Base-by-base conservation (phyloP, 257 asterid species). In the Anisodus tanguticus region DNA sequence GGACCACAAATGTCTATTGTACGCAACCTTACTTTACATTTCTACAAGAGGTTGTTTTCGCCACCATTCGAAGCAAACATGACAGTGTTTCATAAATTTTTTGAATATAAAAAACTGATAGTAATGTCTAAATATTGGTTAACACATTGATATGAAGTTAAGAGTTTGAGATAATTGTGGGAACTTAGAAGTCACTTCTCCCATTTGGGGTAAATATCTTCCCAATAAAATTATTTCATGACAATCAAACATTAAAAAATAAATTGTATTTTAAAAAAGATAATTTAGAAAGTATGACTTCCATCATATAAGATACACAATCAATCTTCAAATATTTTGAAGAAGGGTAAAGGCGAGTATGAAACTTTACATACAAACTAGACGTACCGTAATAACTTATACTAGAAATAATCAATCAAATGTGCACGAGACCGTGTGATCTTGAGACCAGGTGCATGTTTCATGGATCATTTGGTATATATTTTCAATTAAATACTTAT, bases 371-470 rank as follows among this genome's bases (percentile, higher is more conserved):
- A 76, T 51, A 76, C 47, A 76, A 76, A 31, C 64, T 26, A 51
- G 26, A 26, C 35, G 35, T 31, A 31, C 64, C 4, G 17, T 59
- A 7, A 7, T 59, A 59, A 59, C 19, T 2, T 59, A 59, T 16
- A 59, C 66, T n/a, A 17, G 66, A 59, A 47, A 74, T 74, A 51
- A 2, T 53, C 1, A 26, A 53, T 51, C 13, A 53, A 76, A 76
- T 26, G 49, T 4, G 6, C 45, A 31, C 45, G 45, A 31, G 35
- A 31, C 35, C 2, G 26, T 53, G 4, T 76, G 81, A 76, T 53
- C 81, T 26, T 76, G 64, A 53, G 49, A 53, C 49, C 26, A 76
- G 64, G 9, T 76, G 63, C 81, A 76, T 76, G 64, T 26, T 76
- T 76, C 60, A 51, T 76, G 81, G 81, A 76, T 8, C 41, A 51